These are phyloP conservation scores for Kregervanrija fluxuum DNA, from an alignment of 805 yeast genomes.

Conservation along the genomic window DNA sequence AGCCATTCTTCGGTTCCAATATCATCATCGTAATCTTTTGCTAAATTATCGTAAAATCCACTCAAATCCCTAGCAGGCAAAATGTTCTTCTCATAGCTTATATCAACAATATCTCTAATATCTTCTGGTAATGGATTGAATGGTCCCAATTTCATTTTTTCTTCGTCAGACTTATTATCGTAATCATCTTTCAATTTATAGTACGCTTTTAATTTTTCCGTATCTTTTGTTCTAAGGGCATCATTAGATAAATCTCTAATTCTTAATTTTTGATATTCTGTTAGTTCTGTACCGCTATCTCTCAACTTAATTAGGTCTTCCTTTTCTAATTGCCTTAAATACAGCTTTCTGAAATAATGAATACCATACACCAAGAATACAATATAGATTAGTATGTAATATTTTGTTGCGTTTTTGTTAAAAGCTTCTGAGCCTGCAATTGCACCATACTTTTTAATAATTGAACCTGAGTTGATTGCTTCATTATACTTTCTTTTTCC, in stretches of 20 bases:
- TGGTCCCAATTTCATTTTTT: constrained; percentile 12
- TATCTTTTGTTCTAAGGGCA: constrained; percentile 56
- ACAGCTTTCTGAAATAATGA: constrained; percentile 60
- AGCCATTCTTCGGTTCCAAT: constrained; percentile 69
- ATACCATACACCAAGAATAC: constrained; percentile 52
- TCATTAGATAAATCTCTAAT: constrained; percentile 53
- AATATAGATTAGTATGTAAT: constrained; percentile 53
- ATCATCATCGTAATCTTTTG: constrained; percentile 72
- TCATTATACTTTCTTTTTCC: constrained; percentile 24
- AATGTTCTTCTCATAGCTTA: constrained; percentile 33
- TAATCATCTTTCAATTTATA: constrained; percentile 40
- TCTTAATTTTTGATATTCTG: constrained; percentile 60
- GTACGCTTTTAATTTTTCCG: constrained; percentile 51
- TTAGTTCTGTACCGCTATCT: constrained; percentile 31
- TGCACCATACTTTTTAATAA: constrained; percentile 44
- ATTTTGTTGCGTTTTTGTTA: constrained; percentile 55
- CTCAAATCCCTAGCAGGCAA: constrained; percentile 78
- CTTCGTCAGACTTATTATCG: constrained; percentile 13
- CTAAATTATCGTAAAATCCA: constrained; percentile 66
- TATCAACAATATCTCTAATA: constrained; percentile 22
- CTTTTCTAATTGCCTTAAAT: constrained; percentile 56
- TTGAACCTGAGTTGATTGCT: constrained; percentile 28
- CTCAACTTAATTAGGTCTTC: constrained; percentile 24
- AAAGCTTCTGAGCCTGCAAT: constrained; percentile 47
- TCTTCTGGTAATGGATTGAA: constrained; percentile 31